Percentiles rank a stretch among this genome's conserved stretches.
Evolutionary conservation across 2,329 filamentous ascomycete genomes (phyloP).

Genomic region (Cytospora piceae): DNA sequence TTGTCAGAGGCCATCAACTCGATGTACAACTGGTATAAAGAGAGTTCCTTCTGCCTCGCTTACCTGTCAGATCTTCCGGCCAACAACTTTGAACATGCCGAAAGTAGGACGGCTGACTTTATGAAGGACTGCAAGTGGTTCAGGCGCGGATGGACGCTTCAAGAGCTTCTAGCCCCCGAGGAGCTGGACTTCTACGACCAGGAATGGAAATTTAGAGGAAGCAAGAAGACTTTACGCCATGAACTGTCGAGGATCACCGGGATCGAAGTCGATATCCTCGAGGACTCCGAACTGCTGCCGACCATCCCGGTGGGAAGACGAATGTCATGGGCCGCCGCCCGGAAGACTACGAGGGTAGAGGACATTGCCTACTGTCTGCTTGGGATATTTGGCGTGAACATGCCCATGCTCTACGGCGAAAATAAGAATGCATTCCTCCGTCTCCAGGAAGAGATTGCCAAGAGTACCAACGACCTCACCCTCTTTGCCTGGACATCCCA

Average conservation of each 20-base stretch:
- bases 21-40: conserved; percentile 31
- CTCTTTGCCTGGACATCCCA: conserved; percentile 31
- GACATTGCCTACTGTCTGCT: conserved; percentile 34
- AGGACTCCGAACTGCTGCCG: conserved; percentile 24
- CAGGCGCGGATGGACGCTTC: conserved; percentile 31
- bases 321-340: conserved; percentile 37
- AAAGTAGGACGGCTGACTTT: conserved; percentile 17
- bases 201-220: conserved; percentile 27
- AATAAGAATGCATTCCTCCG: conserved; percentile 34
- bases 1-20: conserved; percentile 31
- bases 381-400: conserved; percentile 37
- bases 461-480: conserved; percentile 31
- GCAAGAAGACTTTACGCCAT: conserved; percentile 20
- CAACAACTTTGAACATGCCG: conserved; percentile 12
- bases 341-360: conserved; percentile 33
- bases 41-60: conserved; percentile 27
- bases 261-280: conserved; percentile 25
- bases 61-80: conserved; percentile 27
- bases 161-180: conserved; percentile 29
- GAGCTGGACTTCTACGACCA: conserved; percentile 29
- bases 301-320: conserved; percentile 31
- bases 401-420: conserved; percentile 39
- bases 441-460: conserved; percentile 37
- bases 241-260: conserved; percentile 27
- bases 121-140: conserved; percentile 29